These are phyloP conservation scores for Tylopilus rubrobrunneus DNA, from an alignment of 768 basidiomycete species.

Conservation along the genomic window DNA sequence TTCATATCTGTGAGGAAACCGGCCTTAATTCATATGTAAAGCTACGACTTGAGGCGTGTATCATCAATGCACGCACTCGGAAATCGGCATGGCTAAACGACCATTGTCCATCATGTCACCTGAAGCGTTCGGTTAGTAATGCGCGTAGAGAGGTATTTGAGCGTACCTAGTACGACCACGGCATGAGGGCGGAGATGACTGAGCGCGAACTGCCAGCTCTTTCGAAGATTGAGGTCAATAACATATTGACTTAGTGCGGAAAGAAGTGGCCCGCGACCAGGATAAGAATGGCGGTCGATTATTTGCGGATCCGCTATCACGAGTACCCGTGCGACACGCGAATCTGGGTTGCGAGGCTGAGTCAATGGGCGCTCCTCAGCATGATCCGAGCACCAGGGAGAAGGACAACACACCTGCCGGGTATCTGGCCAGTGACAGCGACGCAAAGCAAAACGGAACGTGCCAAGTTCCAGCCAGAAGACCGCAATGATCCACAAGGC, in stretches of 20 bases:
- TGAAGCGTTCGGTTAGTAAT: constrained; percentile 2
- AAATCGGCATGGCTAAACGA: constrained; percentile 54
- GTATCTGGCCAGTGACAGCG: constrained; percentile 63
- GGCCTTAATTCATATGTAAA: constrained; percentile 5
- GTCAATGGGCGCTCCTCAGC: not conserved
- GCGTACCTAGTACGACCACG: constrained; percentile 70
- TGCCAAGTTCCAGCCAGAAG: constrained; percentile 66
- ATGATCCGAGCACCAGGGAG: not conserved
- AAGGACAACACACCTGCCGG: constrained; percentile 24
- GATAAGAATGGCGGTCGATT: constrained; percentile 72
- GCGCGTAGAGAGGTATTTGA: not conserved
- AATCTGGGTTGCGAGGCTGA: constrained; percentile 17
- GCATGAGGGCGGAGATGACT: constrained; percentile 55
- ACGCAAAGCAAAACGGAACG: constrained; percentile 46
- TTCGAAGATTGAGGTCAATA: constrained; percentile 80
- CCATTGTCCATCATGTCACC: constrained; percentile 89
- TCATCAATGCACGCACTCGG: constrained; percentile 53
- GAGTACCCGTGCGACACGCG: constrained; percentile 41
- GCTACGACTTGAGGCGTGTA: not conserved
- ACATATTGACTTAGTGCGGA: constrained; percentile 59
- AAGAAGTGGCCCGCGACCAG: constrained; percentile 49
- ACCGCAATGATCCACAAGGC: constrained; percentile 58
- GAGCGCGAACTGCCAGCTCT: constrained; percentile 73
- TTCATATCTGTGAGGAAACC: constrained; percentile 56
- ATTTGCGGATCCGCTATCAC: constrained; percentile 88